Percentiles rank a stretch among this genome's conserved stretches.
These are phyloP conservation scores for Penicillium verrucosum DNA, from an alignment of 2,329 filamentous ascomycete species.

Conservation along the genomic window DNA sequence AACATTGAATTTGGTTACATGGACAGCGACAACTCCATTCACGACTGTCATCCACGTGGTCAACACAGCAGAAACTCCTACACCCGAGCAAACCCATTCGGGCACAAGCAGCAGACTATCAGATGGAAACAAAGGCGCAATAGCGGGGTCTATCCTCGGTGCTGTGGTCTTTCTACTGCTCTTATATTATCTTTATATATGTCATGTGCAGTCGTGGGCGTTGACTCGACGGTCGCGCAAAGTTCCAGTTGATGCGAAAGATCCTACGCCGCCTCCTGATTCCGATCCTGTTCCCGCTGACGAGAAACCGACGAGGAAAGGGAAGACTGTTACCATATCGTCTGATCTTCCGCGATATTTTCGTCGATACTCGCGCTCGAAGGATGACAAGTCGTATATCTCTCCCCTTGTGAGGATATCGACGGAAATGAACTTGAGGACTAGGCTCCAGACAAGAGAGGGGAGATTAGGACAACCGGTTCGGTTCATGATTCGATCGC, in stretches of 20 bases:
- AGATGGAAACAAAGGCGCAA: neutral
- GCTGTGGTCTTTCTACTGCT: neutral
- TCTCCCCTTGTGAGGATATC: slow-evolving; percentile 1
- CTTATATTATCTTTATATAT: slow-evolving; percentile 1
- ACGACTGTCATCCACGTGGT: neutral
- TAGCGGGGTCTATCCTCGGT: slow-evolving; percentile 2
- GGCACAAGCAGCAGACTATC: neutral
- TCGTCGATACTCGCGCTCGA: neutral
- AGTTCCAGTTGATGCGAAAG: neutral
- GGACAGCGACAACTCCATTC: neutral
- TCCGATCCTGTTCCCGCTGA: neutral
- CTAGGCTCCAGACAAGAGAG: neutral
- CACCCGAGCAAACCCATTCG: neutral
- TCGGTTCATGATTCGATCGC: neutral
- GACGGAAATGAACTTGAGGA: neutral
- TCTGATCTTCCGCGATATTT: neutral
- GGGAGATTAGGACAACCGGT: neutral
- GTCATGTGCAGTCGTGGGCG: neutral
- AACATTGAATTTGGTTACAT: neutral
- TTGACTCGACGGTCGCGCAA: neutral
- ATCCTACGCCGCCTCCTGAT: neutral
- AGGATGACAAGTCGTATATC: neutral
- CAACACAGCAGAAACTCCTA: neutral
- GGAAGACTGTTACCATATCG: slow-evolving; percentile 2
- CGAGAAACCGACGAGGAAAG: neutral